phyloP scores from a whole-genome alignment of 2,329 filamentous ascomycete species.

The Pseudocercospora ulei region DNA sequence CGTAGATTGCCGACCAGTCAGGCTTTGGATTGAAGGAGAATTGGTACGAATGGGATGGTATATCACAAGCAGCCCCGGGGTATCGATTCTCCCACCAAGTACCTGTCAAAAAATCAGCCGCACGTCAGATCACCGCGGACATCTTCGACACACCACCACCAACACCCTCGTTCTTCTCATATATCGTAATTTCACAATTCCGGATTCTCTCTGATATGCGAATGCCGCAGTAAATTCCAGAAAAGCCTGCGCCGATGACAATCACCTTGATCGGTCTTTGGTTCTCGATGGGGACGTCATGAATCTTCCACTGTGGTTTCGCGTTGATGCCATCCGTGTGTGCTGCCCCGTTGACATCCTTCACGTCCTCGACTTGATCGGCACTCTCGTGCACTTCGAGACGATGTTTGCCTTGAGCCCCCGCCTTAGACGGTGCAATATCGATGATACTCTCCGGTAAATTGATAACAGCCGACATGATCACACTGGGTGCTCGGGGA shows the following conservation, averaged over 20 bases:
- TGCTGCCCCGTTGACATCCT: constrained; percentile 10
- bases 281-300: constrained; percentile 27
- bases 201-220: constrained; percentile 41
- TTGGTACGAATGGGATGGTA: constrained; percentile 17
- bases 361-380: constrained; percentile 19
- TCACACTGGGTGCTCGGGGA: too few species aligned
- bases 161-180: constrained; percentile 40
- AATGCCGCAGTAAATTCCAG: constrained; percentile 43
- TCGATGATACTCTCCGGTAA: constrained; percentile 24
- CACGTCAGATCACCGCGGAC: neutral
- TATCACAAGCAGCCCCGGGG: constrained; percentile 12
- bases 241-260: constrained; percentile 43
- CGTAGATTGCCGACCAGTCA: constrained; percentile 31
- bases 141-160: neutral
- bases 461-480: constrained; percentile 31
- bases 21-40: constrained; percentile 30
- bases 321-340: neutral
- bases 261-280: constrained; percentile 27
- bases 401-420: constrained; percentile 21
- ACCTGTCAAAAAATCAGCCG: neutral
- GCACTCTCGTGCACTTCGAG: constrained; percentile 17
- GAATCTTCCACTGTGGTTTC: constrained; percentile 28
- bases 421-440: constrained; percentile 13
- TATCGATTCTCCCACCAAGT: constrained; percentile 13
- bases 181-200: constrained; percentile 38